A percentile compares a stretch with the other conserved stretches of the same genome.
Conservation (phyloP, 75 land plant species). For the Pseudotsuga menziesii region DNA sequence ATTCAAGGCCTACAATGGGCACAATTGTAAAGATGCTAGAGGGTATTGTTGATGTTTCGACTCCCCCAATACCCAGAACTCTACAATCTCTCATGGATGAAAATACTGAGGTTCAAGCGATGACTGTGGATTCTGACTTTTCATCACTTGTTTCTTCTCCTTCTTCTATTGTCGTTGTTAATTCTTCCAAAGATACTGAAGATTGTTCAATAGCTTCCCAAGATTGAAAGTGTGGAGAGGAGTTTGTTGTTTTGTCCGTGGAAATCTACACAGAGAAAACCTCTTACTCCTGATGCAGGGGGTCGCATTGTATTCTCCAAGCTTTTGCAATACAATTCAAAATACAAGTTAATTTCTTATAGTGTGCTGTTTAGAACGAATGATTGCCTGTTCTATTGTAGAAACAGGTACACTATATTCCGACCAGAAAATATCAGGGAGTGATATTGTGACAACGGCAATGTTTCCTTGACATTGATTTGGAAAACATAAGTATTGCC, state of each 20-base stretch:
- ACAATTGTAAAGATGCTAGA: conserved; percentile 33
- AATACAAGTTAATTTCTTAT: neutral
- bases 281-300: conserved; percentile 2
- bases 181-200: conserved; percentile 5
- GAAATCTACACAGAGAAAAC: conserved; percentile 1
- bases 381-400: neutral
- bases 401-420: neutral
- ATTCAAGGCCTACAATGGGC: conserved; percentile 17
- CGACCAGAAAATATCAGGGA: neutral
- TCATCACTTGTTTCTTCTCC: neutral
- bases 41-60: conserved; percentile 17
- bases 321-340: neutral
- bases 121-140: conserved; percentile 5
- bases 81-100: conserved; percentile 12
- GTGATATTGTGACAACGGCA: too few relatives aligned
- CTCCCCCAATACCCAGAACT: conserved; percentile 26
- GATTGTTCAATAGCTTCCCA: neutral
- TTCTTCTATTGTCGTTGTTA: conserved; percentile 4
- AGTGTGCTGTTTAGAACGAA: neutral
- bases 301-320: neutral
- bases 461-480: too few relatives aligned
- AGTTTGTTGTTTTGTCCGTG: conserved; percentile 8
- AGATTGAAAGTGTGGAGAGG: neutral
- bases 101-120: neutral
- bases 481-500: neutral